These are phyloP conservation scores for Globisporangium middletonii DNA, from an alignment of 352 stramenopile genomes.

Conservation along the genomic window DNA sequence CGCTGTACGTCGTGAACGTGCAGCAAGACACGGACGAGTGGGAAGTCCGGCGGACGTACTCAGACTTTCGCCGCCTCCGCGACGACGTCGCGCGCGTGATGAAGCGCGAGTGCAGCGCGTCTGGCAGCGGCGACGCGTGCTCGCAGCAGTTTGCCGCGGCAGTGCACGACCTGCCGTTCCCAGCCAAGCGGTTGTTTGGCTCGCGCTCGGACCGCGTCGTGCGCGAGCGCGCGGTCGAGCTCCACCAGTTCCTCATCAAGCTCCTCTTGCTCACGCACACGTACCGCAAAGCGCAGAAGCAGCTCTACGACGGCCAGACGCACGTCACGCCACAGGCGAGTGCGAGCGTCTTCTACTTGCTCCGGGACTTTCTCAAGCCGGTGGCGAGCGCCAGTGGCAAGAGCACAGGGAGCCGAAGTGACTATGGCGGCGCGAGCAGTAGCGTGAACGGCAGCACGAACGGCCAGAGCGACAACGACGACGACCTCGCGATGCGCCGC, in stretches of 20 bases:
- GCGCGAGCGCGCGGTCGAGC: conserved; percentile 62
- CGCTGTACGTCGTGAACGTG: conserved; percentile 71
- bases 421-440: background rate
- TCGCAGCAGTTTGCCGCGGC: conserved; percentile 33
- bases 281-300: conserved; percentile 70
- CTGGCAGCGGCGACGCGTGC: conserved; percentile 37
- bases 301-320: conserved; percentile 31
- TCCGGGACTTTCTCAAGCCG: conserved; percentile 74
- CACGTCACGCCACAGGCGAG: conserved; percentile 37
- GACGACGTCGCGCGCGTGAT: conserved; percentile 63
- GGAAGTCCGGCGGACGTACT: conserved; percentile 63
- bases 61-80: conserved; percentile 64
- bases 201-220: conserved; percentile 65
- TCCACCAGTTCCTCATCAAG: conserved; percentile 73
- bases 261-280: conserved; percentile 66
- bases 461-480: conserved; percentile 17
- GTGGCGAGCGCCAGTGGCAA: conserved; percentile 1
- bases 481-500: conserved; percentile 22
- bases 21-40: conserved; percentile 70
- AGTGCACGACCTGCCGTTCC: conserved; percentile 41
- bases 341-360: conserved; percentile 49
- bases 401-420: background rate
- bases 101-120: conserved; percentile 27
- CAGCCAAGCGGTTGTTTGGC: conserved; percentile 58
- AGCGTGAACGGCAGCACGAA: background rate